Conservation (phyloP, 2,329 filamentous ascomycete species). For the Hawksworthiomyces lignivorus region DNA sequence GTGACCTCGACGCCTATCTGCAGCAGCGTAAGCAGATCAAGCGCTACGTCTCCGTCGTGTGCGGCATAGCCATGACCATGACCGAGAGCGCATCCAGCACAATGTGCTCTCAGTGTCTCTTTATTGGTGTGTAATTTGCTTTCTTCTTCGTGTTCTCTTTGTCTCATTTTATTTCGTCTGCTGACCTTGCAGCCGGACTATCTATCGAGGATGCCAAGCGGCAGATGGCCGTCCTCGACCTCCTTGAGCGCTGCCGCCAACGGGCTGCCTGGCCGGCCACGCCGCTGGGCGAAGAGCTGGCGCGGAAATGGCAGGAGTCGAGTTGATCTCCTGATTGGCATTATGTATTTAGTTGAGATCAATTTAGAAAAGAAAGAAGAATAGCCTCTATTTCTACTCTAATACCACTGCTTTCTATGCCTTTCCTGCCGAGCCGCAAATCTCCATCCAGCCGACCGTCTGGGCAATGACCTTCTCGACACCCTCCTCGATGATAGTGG, state of each 20-base stretch:
- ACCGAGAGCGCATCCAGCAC: constrained; percentile 18
- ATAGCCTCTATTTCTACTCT: too few species aligned
- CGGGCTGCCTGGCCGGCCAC: background rate
- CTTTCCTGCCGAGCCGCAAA: constrained; percentile 1
- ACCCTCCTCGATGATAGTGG: constrained; percentile 1
- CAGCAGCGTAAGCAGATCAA: constrained; percentile 16
- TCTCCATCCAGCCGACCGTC: constrained; percentile 1
- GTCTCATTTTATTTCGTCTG: too few species aligned
- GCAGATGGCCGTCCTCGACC: background rate
- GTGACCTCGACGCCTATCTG: background rate
- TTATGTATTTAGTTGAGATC: too few species aligned
- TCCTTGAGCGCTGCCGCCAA: constrained; percentile 1
- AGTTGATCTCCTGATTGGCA: too few species aligned
- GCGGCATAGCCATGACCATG: constrained; percentile 18
- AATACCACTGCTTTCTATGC: background rate
- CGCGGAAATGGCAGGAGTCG: constrained; percentile 1
- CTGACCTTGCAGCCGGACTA: too few species aligned
- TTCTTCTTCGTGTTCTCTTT: too few species aligned
- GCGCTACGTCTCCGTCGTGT: constrained; percentile 16
- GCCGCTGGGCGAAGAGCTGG: background rate
- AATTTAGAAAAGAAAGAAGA: too few species aligned
- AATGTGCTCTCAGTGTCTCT: constrained; percentile 14
- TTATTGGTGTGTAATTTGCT: too few species aligned
- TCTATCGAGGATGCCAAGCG: background rate
- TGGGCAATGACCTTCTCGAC: background rate